phyloP scores from a whole-genome alignment of 345 rosid genomes.

The Draba incana region DNA sequence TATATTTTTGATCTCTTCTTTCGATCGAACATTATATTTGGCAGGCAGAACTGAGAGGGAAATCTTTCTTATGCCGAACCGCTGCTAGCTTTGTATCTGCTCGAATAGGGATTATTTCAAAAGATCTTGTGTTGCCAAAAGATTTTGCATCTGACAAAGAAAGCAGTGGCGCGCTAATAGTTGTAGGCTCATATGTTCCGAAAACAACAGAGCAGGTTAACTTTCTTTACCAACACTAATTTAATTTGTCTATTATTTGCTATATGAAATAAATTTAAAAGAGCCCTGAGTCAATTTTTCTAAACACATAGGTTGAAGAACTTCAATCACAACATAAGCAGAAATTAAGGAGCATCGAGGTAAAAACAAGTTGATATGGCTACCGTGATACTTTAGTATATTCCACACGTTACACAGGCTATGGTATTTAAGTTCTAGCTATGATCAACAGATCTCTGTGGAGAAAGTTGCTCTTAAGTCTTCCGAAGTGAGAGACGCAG shows the following conservation, averaged over 20 bases:
- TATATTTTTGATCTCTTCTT: conserved; percentile 13
- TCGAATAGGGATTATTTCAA: conserved; percentile 79
- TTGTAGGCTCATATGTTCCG: conserved; percentile 97
- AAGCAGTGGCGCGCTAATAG: conserved; percentile 74
- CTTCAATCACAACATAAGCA: conserved; percentile 69
- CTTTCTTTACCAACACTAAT: conserved; percentile 13
- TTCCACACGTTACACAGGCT: conserved; percentile 3
- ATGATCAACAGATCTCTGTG: conserved; percentile 68
- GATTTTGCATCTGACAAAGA: conserved; percentile 69
- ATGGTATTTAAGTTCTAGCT: conserved; percentile 32
- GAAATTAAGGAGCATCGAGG: conserved; percentile 76
- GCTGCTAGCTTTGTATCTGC: conserved; percentile 98
- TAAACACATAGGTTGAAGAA: conserved; percentile 71
- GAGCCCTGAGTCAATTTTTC: conserved; percentile 21
- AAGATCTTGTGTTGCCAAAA: conserved; percentile 75
- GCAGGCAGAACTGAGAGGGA: conserved; percentile 94
- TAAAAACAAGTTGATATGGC: conserved; percentile 35
- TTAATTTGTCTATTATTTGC: conserved; percentile 22
- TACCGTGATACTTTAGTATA: conserved; percentile 1
- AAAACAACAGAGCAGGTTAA: conserved; percentile 94
- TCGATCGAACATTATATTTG: conserved; percentile 34
- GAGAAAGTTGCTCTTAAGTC: conserved; percentile 83
- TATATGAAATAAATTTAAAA: background rate
- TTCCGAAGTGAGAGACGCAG: conserved; percentile 68
- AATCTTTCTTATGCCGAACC: conserved; percentile 86